These are phyloP conservation scores for Penicillium diatomitis DNA, from an alignment of 495 filamentous ascomycete genomes.

Conservation along the genomic window DNA sequence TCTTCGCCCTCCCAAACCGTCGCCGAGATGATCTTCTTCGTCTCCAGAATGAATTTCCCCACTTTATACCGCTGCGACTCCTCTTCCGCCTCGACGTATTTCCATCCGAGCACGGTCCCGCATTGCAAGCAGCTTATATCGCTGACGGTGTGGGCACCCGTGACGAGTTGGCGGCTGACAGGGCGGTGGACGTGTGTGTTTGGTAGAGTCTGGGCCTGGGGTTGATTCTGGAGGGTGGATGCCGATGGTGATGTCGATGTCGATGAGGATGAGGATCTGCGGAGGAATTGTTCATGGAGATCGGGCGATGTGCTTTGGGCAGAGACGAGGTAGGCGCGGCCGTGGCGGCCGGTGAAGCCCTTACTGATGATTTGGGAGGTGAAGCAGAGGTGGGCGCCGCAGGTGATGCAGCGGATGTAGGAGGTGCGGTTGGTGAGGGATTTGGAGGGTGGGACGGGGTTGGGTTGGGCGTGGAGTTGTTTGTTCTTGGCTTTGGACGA, in stretches of 20 bases:
- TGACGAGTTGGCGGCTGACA: conserved; percentile 67
- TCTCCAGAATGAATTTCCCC: conserved; percentile 94
- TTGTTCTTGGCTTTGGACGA: too few species aligned
- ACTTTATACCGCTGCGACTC: conserved; percentile 82
- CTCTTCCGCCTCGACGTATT: conserved; percentile 81
- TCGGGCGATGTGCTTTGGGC: conserved; percentile 4
- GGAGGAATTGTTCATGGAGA: too few species aligned
- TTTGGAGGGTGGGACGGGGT: conserved; percentile 14
- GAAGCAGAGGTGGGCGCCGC: conserved; percentile 65
- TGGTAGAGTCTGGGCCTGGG: conserved; percentile 17
- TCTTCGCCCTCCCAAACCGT: conserved; percentile 58
- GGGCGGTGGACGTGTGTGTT: conserved; percentile 53
- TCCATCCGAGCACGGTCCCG: conserved; percentile 74
- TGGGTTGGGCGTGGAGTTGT: too few species aligned
- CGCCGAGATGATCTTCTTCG: conserved; percentile 55
- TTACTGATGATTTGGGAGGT: conserved; percentile 77
- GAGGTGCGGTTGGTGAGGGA: conserved; percentile 45
- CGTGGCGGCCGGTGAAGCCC: conserved; percentile 90
- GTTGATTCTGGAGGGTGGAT: conserved; percentile 22
- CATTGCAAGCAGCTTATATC: conserved; percentile 53
- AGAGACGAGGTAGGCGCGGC: conserved; percentile 81
- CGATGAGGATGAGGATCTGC: conserved; percentile 1
- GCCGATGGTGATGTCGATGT: conserved; percentile 21
- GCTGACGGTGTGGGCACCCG: conserved; percentile 59
- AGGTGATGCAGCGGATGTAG: conserved; percentile 63